Evolutionary conservation across 2,329 filamentous ascomycete genomes (phyloP).

Genomic region (Ophiostoma quercus): DNA sequence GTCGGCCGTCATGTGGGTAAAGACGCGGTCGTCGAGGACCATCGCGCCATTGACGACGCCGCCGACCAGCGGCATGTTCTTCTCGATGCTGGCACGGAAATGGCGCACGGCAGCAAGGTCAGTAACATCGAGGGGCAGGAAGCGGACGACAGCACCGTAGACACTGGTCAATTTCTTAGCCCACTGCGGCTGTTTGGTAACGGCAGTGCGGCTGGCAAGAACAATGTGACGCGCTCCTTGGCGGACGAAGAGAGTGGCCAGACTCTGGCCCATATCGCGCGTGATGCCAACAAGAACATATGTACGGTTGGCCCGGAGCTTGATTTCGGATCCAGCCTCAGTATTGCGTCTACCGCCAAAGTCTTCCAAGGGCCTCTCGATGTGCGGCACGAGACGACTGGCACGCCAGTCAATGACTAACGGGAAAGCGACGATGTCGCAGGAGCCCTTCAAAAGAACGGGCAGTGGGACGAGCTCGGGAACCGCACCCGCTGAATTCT

Average conservation of each 20-base stretch:
- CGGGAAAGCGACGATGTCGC: not conserved
- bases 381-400: slow-evolving; percentile 31
- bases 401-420: slow-evolving; percentile 39
- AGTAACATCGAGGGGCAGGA: slow-evolving; percentile 33
- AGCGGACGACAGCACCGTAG: slow-evolving; percentile 29
- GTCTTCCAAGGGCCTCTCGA: slow-evolving; percentile 25
- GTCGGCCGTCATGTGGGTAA: slow-evolving; percentile 39
- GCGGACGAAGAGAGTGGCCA: slow-evolving; percentile 37
- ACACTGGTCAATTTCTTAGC: slow-evolving; percentile 31
- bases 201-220: slow-evolving; percentile 39
- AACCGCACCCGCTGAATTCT: no score
- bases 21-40: slow-evolving; percentile 42
- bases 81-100: slow-evolving; percentile 29
- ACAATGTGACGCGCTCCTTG: slow-evolving; percentile 40
- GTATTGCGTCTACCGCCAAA: not conserved
- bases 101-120: slow-evolving; percentile 30
- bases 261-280: slow-evolving; percentile 42
- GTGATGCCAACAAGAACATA: slow-evolving; percentile 41
- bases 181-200: slow-evolving; percentile 32
- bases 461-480: not conserved
- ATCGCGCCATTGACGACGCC: slow-evolving; percentile 44
- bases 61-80: slow-evolving; percentile 33
- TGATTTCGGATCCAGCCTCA: not conserved
- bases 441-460: not conserved
- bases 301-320: slow-evolving; percentile 34